Conservation (phyloP, 1,284 basidiomycete species). For the Ceratobasidium sp. region DNA sequence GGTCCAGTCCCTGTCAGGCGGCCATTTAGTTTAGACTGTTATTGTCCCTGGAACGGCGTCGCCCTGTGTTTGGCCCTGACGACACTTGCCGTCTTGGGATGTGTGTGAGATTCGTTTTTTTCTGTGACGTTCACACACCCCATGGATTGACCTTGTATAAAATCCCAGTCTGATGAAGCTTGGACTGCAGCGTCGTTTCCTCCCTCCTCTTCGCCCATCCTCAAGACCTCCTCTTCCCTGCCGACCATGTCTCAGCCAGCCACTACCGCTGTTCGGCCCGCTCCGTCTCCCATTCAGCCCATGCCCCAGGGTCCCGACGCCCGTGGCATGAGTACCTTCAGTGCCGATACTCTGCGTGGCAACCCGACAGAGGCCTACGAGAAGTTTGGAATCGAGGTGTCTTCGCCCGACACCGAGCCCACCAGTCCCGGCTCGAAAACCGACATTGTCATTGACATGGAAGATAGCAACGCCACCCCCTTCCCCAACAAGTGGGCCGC, state of each 20-base stretch:
- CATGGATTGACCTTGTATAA: not conserved
- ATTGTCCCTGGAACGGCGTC: not conserved
- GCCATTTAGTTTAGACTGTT: not conserved
- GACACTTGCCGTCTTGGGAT: not conserved
- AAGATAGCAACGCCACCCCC: not conserved
- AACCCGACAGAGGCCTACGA: not conserved
- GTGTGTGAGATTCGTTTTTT: constrained; percentile 6
- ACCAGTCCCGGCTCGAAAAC: not conserved
- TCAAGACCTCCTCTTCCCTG: too few relatives aligned
- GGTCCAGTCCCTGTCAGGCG: not conserved
- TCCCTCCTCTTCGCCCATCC: not conserved
- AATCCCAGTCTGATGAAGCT: not conserved
- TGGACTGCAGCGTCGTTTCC: not conserved
- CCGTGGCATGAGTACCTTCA: constrained; percentile 14
- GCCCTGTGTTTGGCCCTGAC: constrained; percentile 9
- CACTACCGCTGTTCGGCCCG: not conserved
- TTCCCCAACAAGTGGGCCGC: constrained; percentile 31
- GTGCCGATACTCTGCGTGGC: constrained; percentile 15
- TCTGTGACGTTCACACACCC: not conserved
- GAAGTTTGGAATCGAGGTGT: constrained; percentile 2
- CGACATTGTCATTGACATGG: not conserved
- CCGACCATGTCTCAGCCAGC: not conserved
- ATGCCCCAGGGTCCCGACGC: not conserved
- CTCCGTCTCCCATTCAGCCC: not conserved
- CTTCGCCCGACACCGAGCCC: not conserved